These are phyloP conservation scores for Elongisporangium prolatum DNA, from an alignment of 352 stramenopile genomes.

Conservation along the genomic window DNA sequence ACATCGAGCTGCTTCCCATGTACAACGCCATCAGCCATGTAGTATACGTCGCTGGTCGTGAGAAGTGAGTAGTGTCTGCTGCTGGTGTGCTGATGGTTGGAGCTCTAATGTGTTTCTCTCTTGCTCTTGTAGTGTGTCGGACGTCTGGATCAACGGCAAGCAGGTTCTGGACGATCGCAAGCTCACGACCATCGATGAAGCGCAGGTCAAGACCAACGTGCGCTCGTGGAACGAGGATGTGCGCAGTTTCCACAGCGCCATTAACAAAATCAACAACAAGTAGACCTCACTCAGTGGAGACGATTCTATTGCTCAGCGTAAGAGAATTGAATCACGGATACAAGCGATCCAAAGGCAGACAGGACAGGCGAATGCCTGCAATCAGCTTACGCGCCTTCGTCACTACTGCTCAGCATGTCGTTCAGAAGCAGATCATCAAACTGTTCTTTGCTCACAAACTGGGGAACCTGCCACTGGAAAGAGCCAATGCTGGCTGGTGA, in stretches of 20 bases:
- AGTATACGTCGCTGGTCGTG: slow-evolving; percentile 76
- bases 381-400: slow-evolving; percentile 17
- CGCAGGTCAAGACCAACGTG: slow-evolving; percentile 53
- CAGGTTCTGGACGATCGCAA: slow-evolving; percentile 60
- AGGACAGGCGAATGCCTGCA: no score
- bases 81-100: no score
- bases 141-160: slow-evolving; percentile 89
- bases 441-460: slow-evolving; percentile 7
- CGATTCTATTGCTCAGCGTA: no score
- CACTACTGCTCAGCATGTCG: slow-evolving; percentile 20
- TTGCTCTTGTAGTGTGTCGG: slow-evolving; percentile 52
- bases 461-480: slow-evolving; percentile 26
- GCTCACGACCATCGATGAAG: slow-evolving; percentile 72
- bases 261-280: slow-evolving; percentile 33
- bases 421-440: slow-evolving; percentile 16
- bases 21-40: slow-evolving; percentile 86
- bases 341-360: no score
- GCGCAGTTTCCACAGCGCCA: slow-evolving; percentile 42
- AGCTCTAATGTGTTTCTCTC: slow-evolving; percentile 4
- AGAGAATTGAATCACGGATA: no score
- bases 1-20: slow-evolving; percentile 73
- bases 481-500: neutral
- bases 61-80: slow-evolving; percentile 75
- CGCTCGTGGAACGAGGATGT: slow-evolving; percentile 57
- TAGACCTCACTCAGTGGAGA: slow-evolving; percentile 4